Evolutionary conservation across 352 stramenopile genomes (phyloP), one percentile per base, ranked within the genome.

Genomic region (Blastocystis sp.): DNA sequence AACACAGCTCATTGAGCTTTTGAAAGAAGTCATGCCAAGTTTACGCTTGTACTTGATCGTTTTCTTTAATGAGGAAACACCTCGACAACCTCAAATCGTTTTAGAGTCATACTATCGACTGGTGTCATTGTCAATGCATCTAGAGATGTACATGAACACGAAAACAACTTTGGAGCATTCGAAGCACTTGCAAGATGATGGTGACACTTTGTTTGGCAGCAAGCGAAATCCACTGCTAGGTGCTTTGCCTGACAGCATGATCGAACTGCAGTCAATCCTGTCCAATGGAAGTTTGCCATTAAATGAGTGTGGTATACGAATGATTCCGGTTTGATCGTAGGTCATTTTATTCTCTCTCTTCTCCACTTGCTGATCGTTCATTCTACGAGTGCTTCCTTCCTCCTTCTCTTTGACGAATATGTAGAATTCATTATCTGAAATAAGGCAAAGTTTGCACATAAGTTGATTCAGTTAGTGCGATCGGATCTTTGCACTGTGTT

Each of bases 321-420:
- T 6, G 39, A 18, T 34, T 7, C 4, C 18, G 13, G 45, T 47
- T 45, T 61, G 8, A 61, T 29, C 47, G 63, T n/a, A 63, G 69
- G 69, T 41, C 26, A 62, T 50, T 63, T 64, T 20, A 29, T 26
- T 20, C 54, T 80, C 3, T 80, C 69, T 0, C 15, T 80, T 23
- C 43, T 80, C 13, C 69, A 80, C 26, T 39, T 80, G 43, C 43
- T 80, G 11, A 8, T 80, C 7, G 55, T 37, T 63, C 55, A 80
- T 39, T 26, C 6, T 6, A 11, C 7, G 26, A 61, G 63, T 4
- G 13, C 18, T 6, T 9, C 69, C 5, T 41, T 20, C 11, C 18
- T 80, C 15, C 6, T 61, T 0, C 47, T 80, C 11, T 43, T 80
- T 18, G 69, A 80, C n/a, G 39, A 13, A 0, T n/a, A 80, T 23